Percentiles rank a stretch among this genome's conserved stretches.
Evolutionary conservation across 768 basidiomycete species (phyloP).

Genomic region (Epithele typhae): DNA sequence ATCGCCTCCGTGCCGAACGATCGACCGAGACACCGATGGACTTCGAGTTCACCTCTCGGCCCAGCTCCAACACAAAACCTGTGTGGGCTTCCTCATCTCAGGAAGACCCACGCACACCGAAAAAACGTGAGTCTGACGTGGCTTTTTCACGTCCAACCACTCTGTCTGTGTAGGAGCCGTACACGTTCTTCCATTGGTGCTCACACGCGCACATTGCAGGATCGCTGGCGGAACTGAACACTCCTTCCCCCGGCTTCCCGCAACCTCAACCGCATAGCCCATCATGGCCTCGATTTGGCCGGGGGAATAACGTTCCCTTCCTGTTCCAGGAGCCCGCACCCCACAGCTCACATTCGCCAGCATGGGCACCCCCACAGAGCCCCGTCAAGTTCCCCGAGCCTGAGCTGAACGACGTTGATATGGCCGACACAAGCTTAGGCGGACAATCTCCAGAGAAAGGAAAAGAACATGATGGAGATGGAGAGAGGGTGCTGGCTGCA

Average conservation of each 20-base stretch:
- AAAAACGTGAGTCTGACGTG: slow-evolving; percentile 60
- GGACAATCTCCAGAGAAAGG: slow-evolving; percentile 7
- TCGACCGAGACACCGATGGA: slow-evolving; percentile 88
- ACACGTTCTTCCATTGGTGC: too few species aligned
- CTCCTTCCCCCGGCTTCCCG: too few species aligned
- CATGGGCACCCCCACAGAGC: slow-evolving; percentile 64
- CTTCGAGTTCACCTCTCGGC: slow-evolving; percentile 77
- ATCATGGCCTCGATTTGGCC: slow-evolving; percentile 50
- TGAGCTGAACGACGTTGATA: slow-evolving; percentile 68
- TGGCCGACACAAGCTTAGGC: slow-evolving; percentile 65
- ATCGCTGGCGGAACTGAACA: too few species aligned
- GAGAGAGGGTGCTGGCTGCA: slow-evolving; percentile 53
- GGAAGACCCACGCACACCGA: slow-evolving; percentile 50
- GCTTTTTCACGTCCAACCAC: too few species aligned
- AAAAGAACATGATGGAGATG: slow-evolving; percentile 1
- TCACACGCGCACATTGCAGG: too few species aligned
- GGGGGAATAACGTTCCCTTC: slow-evolving; percentile 68
- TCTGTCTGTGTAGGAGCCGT: too few species aligned
- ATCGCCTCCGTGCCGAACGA: slow-evolving; percentile 26
- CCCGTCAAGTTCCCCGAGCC: slow-evolving; percentile 48
- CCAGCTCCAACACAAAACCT: slow-evolving; percentile 45
- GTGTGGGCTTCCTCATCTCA: slow-evolving; percentile 44
- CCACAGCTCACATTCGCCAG: slow-evolving; percentile 37
- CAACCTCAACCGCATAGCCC: too few species aligned
- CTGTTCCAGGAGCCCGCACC: slow-evolving; percentile 58